Conservation (phyloP, 2,329 filamentous ascomycete species). For the Pestalotiopsis sp. region DNA sequence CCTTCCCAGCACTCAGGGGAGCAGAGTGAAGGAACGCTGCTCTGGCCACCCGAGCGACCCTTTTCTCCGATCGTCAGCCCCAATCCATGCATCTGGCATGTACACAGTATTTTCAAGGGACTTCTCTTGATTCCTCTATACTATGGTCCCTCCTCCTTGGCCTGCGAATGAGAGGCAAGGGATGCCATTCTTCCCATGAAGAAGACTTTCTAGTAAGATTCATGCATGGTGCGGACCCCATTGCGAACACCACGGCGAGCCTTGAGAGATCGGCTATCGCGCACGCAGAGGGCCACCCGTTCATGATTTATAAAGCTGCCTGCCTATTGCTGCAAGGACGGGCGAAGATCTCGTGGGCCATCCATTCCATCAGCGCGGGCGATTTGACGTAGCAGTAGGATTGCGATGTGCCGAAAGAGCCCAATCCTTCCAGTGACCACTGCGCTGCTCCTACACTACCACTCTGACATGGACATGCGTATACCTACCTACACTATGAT, state of each 20-base stretch:
- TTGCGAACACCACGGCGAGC: not conserved
- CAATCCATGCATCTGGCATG: not conserved
- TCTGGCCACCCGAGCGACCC: not conserved
- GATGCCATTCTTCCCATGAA: not conserved
- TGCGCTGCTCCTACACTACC: not conserved
- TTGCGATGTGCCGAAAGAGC: not conserved
- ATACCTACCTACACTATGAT: not conserved
- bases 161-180: not conserved
- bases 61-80: not conserved
- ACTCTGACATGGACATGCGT: not conserved
- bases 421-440: not conserved
- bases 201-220: not conserved
- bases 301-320: not conserved
- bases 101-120: not conserved
- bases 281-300: not conserved
- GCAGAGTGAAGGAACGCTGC: not conserved
- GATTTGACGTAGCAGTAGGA: not conserved
- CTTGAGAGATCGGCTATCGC: not conserved
- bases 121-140: not conserved
- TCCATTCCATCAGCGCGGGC: not conserved
- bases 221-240: conserved; percentile 1
- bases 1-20: not conserved
- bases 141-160: not conserved
- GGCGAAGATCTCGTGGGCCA: not conserved
- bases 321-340: conserved; percentile 1